Evolutionary conservation across 129 eudicot species (phyloP).

Genomic region (Mikania micrantha): DNA sequence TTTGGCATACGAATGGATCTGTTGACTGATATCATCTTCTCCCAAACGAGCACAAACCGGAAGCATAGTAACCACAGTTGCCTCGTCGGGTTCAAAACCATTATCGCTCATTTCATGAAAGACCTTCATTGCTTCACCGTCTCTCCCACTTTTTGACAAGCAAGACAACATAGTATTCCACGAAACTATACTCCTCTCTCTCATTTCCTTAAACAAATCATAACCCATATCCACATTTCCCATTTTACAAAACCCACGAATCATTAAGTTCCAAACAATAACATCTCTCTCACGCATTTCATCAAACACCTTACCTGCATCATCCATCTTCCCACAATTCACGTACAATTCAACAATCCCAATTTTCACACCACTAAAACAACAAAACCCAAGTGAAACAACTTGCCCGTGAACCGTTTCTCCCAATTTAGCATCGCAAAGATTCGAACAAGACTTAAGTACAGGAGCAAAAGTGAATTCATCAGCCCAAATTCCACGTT

Average conservation of each 20-base stretch:
- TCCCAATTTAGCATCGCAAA: slow-evolving; percentile 35
- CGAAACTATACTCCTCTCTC: slow-evolving; percentile 50
- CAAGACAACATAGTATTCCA: slow-evolving; percentile 79
- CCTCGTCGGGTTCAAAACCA: slow-evolving; percentile 62
- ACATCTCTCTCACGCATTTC: slow-evolving; percentile 62
- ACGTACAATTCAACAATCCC: slow-evolving; percentile 56
- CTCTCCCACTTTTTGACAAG: slow-evolving; percentile 44
- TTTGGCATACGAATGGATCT: slow-evolving; percentile 53
- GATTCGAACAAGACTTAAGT: slow-evolving; percentile 57
- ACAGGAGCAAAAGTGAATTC: slow-evolving; percentile 70
- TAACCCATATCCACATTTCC: slow-evolving; percentile 62
- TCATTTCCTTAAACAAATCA: slow-evolving; percentile 52
- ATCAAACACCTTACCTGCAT: slow-evolving; percentile 68
- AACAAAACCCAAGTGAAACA: slow-evolving; percentile 44
- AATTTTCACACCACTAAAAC: slow-evolving; percentile 40
- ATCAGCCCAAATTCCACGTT: slow-evolving; percentile 62
- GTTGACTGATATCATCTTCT: slow-evolving; percentile 34
- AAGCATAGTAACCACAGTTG: slow-evolving; percentile 56
- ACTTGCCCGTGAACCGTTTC: slow-evolving; percentile 40
- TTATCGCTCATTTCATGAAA: slow-evolving; percentile 51
- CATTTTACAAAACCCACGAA: slow-evolving; percentile 51
- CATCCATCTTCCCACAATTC: slow-evolving; percentile 43
- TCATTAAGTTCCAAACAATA: slow-evolving; percentile 72
- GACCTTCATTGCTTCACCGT: slow-evolving; percentile 53
- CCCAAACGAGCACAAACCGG: slow-evolving; percentile 80